Evolutionary conservation across 2,329 filamentous ascomycete species (phyloP).

Genomic region (Metarhizium album): DNA sequence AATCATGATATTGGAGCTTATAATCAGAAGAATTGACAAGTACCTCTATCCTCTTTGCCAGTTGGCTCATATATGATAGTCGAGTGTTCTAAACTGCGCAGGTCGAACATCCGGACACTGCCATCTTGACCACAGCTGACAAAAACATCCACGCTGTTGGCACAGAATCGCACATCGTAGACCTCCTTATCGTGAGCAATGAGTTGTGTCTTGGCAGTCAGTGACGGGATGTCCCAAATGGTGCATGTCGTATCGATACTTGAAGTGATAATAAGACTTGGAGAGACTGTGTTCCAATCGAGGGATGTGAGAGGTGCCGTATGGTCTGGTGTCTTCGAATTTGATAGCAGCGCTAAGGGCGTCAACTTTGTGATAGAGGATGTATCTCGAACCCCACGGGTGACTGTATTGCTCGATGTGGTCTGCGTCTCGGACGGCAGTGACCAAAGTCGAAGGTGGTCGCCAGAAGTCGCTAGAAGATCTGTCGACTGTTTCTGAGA

Average conservation of each 20-base stretch:
- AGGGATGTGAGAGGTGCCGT: constrained; percentile 92
- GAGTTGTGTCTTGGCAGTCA: constrained; percentile 95
- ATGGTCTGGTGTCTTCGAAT: constrained; percentile 97
- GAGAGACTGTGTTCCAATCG: constrained; percentile 96
- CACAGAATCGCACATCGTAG: constrained; percentile 96
- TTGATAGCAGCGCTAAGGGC: constrained; percentile 83
- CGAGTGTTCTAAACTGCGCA: constrained; percentile 91
- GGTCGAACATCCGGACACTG: constrained; percentile 96
- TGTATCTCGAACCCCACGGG: constrained; percentile 47
- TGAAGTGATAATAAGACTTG: constrained; percentile 94
- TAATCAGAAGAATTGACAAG: too few species aligned
- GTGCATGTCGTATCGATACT: constrained; percentile 99
- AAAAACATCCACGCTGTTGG: constrained; percentile 96
- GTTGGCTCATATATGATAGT: constrained; percentile 99
- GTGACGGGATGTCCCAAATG: constrained; percentile 97
- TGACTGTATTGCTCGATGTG: constrained; percentile 53
- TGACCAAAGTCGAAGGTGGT: constrained; percentile 90
- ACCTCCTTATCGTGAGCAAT: constrained; percentile 99
- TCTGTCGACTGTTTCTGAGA: constrained; percentile 93
- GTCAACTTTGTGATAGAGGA: constrained; percentile 68
- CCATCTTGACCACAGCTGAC: constrained; percentile 96
- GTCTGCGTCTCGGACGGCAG: constrained; percentile 58
- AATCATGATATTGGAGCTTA: not conserved
- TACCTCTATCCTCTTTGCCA: constrained; percentile 69
- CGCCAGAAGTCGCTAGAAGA: constrained; percentile 85